Evolutionary conservation across 1,139 yeast genomes (phyloP).

Genomic region (Geotrichum aggregatum): DNA sequence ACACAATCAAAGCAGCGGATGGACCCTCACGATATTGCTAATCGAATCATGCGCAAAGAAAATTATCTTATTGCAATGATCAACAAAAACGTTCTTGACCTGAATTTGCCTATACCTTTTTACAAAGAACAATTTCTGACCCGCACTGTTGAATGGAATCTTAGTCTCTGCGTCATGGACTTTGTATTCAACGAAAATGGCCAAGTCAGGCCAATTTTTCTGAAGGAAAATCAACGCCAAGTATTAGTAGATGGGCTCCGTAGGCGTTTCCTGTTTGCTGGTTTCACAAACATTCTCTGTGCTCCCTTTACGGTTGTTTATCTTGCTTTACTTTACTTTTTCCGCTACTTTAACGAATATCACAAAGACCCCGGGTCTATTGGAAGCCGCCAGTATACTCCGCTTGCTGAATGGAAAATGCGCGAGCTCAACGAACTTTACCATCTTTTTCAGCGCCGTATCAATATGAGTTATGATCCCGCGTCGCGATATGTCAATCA

Average conservation of each 20-base stretch:
- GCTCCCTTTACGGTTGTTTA: slow-evolving; percentile 86
- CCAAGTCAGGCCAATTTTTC: slow-evolving; percentile 67
- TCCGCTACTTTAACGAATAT: slow-evolving; percentile 88
- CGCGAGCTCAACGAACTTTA: slow-evolving; percentile 90
- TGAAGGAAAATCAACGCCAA: slow-evolving; percentile 69
- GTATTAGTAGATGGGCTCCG: slow-evolving; percentile 64
- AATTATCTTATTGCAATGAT: slow-evolving; percentile 87
- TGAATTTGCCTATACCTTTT: slow-evolving; percentile 45
- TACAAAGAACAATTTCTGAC: slow-evolving; percentile 51
- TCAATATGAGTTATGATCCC: slow-evolving; percentile 70
- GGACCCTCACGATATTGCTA: slow-evolving; percentile 92
- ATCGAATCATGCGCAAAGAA: slow-evolving; percentile 91
- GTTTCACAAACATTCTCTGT: slow-evolving; percentile 70
- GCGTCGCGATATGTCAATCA: slow-evolving; percentile 84
- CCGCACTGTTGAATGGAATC: slow-evolving; percentile 88
- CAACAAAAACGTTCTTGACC: slow-evolving; percentile 69
- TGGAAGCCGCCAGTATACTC: slow-evolving; percentile 86
- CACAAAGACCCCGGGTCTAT: slow-evolving; percentile 82
- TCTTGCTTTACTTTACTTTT: slow-evolving; percentile 75
- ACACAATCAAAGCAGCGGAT: slow-evolving; percentile 60
- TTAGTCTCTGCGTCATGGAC: slow-evolving; percentile 81
- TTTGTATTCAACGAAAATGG: slow-evolving; percentile 81
- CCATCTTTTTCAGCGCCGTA: slow-evolving; percentile 75
- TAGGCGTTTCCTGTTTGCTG: slow-evolving; percentile 81
- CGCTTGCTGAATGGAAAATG: slow-evolving; percentile 91